Evolutionary conservation across 768 basidiomycete genomes (phyloP).

Genomic region (Lactarius indigo): DNA sequence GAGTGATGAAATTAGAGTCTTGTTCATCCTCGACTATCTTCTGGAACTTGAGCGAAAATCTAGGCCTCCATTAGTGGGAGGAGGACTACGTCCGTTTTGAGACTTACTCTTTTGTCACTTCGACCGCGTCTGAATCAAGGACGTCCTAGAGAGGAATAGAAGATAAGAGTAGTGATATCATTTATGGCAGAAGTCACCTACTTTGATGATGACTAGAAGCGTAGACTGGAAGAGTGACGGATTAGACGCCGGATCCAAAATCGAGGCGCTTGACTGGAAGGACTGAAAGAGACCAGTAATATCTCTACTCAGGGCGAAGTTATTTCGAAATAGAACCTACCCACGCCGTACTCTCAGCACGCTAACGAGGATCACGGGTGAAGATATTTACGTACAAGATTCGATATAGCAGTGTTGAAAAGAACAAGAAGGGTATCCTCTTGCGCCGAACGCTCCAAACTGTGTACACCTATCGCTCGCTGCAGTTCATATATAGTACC

Average conservation of each 20-base stretch:
- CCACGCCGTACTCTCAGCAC: neutral
- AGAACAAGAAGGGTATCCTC: slow-evolving; percentile 61
- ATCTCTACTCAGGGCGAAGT: slow-evolving; percentile 59
- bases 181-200: slow-evolving; percentile 15
- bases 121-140: slow-evolving; percentile 56
- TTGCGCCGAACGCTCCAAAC: slow-evolving; percentile 60
- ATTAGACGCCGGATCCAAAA: slow-evolving; percentile 57
- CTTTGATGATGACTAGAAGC: slow-evolving; percentile 63
- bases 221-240: slow-evolving; percentile 58
- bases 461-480: slow-evolving; percentile 48
- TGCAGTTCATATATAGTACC: neutral
- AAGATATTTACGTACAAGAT: slow-evolving; percentile 39
- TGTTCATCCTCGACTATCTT: slow-evolving; percentile 63
- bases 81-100: neutral
- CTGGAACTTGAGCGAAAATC: slow-evolving; percentile 56
- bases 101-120: slow-evolving; percentile 55
- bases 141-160: slow-evolving; percentile 44
- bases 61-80: slow-evolving; percentile 26
- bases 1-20: slow-evolving; percentile 59
- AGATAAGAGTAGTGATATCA: neutral
- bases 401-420: slow-evolving; percentile 64
- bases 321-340: slow-evolving; percentile 63
- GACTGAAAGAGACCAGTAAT: slow-evolving; percentile 60
- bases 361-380: neutral
- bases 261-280: slow-evolving; percentile 53